phyloP scores from a whole-genome alignment of 352 stramenopile species.

The Globisporangium canariense region DNA sequence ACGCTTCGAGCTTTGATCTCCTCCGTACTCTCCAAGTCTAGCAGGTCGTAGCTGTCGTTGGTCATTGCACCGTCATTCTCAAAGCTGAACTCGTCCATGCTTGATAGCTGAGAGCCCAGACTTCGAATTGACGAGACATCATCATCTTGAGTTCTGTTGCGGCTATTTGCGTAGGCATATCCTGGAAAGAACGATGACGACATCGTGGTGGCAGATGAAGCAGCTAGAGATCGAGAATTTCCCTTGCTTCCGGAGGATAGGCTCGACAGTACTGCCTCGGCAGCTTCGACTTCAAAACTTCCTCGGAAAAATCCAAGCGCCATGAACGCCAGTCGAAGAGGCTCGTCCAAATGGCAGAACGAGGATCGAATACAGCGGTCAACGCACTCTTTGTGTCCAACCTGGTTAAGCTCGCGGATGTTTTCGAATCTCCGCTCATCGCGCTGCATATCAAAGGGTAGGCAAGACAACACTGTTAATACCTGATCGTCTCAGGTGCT shows the following conservation, averaged over 20 bases:
- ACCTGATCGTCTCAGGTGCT: background rate
- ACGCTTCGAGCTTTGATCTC: constrained; percentile 54
- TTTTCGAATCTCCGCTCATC: constrained; percentile 70
- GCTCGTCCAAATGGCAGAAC: constrained; percentile 71
- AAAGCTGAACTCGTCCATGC: constrained; percentile 67
- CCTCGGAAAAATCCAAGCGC: constrained; percentile 79
- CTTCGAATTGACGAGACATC: constrained; percentile 52
- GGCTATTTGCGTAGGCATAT: constrained; percentile 44
- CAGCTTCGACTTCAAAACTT: constrained; percentile 69
- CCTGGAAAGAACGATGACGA: constrained; percentile 46
- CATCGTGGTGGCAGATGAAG: constrained; percentile 26
- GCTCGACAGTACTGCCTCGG: constrained; percentile 64
- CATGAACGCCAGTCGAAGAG: constrained; percentile 77
- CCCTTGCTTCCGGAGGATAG: constrained; percentile 24
- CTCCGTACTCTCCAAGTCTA: constrained; percentile 69
- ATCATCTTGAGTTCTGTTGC: constrained; percentile 34
- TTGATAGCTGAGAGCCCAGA: constrained; percentile 60
- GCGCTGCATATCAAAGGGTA: constrained; percentile 25
- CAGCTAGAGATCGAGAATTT: constrained; percentile 22
- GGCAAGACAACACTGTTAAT: background rate
- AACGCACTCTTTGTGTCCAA: constrained; percentile 72
- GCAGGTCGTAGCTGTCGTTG: constrained; percentile 70
- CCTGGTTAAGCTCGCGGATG: constrained; percentile 73
- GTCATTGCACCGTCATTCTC: constrained; percentile 82
- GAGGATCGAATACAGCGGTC: constrained; percentile 81